Percentiles rank a stretch among this genome's conserved stretches.
Evolutionary conservation across 2,329 filamentous ascomycete genomes (phyloP).

Genomic region (Magnaporthales sp.): DNA sequence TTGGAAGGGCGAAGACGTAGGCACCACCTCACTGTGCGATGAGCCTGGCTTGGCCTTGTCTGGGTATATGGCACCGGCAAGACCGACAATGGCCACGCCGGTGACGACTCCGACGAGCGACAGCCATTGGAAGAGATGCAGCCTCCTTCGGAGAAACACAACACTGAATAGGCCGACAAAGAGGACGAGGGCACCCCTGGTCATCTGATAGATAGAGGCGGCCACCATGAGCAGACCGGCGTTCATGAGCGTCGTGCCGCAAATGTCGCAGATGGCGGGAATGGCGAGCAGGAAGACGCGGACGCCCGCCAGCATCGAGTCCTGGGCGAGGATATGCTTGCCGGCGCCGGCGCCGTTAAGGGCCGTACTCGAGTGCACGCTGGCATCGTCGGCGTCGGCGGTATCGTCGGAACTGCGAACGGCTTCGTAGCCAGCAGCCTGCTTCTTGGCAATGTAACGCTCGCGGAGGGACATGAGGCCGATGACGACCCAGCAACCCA

Average conservation of each 20-base stretch:
- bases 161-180: slow-evolving; percentile 97
- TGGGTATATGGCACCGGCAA: slow-evolving; percentile 76
- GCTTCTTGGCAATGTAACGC: slow-evolving; percentile 36
- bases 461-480: slow-evolving; percentile 59
- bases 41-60: slow-evolving; percentile 32
- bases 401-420: slow-evolving; percentile 38
- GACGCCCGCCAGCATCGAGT: slow-evolving; percentile 59
- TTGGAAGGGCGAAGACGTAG: not conserved
- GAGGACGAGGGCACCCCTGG: slow-evolving; percentile 82
- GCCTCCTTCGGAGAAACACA: slow-evolving; percentile 70
- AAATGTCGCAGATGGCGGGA: slow-evolving; percentile 88
- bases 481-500: slow-evolving; percentile 91
- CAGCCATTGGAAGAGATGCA: slow-evolving; percentile 87
- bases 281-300: slow-evolving; percentile 69
- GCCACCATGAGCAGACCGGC: slow-evolving; percentile 88
- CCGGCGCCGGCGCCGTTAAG: slow-evolving; percentile 30
- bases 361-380: slow-evolving; percentile 31
- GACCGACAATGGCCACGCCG: slow-evolving; percentile 82
- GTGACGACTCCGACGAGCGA: slow-evolving; percentile 78
- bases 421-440: slow-evolving; percentile 53
- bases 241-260: slow-evolving; percentile 96
- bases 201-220: slow-evolving; percentile 98
- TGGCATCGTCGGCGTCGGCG: slow-evolving; percentile 34
- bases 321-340: slow-evolving; percentile 32
- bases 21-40: not conserved